Conservation (phyloP, 2,329 filamentous ascomycete genomes). For the Venturia aucupariae region DNA sequence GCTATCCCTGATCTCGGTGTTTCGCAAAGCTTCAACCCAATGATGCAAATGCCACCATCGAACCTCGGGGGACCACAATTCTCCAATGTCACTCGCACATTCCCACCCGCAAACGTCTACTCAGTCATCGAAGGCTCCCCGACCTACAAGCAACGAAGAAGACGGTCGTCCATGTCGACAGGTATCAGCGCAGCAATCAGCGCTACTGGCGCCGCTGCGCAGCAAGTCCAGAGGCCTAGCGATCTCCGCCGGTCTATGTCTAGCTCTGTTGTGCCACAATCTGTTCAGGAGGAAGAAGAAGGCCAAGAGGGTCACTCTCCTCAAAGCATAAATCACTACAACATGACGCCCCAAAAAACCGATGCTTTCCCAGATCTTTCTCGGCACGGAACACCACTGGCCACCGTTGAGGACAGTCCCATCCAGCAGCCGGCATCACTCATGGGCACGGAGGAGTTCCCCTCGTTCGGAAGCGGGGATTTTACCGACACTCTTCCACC, state of each 20-base stretch:
- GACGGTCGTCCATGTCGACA: conserved; percentile 85
- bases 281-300: conserved; percentile 68
- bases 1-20: conserved; percentile 82
- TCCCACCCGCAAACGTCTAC: conserved; percentile 74
- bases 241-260: conserved; percentile 89
- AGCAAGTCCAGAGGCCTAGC: conserved; percentile 64
- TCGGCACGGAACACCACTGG: conserved; percentile 81
- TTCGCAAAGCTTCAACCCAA: conserved; percentile 68
- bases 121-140: conserved; percentile 96
- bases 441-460: conserved; percentile 61
- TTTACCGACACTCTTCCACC: conserved; percentile 39
- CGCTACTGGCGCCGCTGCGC: conserved; percentile 42
- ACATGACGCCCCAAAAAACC: conserved; percentile 64
- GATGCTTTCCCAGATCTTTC: conserved; percentile 70
- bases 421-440: conserved; percentile 59
- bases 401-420: conserved; percentile 74
- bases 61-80: conserved; percentile 72
- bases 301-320: conserved; percentile 52
- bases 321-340: conserved; percentile 32
- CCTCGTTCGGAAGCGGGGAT: conserved; percentile 54
- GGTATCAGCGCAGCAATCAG: conserved; percentile 64
- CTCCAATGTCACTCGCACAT: conserved; percentile 56
- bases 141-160: conserved; percentile 94
- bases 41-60: conserved; percentile 84
- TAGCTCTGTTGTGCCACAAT: conserved; percentile 62